Evolutionary conservation across 2,329 filamentous ascomycete species (phyloP), one percentile per base, ranked within the genome.

Genomic region (Fusarium subtropicale): DNA sequence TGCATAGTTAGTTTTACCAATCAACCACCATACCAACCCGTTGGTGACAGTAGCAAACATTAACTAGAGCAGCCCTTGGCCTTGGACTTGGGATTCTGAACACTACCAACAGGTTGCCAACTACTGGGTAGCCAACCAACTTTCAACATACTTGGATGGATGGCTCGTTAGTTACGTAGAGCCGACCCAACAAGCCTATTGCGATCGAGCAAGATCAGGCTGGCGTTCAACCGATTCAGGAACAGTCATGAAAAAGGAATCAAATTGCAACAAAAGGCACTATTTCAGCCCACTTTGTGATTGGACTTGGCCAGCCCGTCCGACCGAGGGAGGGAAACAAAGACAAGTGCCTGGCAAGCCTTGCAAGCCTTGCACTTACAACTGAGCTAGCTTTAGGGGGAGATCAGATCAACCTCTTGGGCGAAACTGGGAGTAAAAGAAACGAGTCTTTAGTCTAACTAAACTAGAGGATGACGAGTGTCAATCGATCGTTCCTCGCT

Each of bases 201-300:
- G 56, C 52, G 60, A 61, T 39, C 51, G 54, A 33, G 44, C 31
- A 64, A 34, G n/a, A 54, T 60, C 53, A 46, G 22, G 47, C 30
- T 70, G 63, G 67, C 66, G 66, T 69, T 58, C 44, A 46, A 44
- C 51, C 66, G 58, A 59, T 58, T 70, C 58, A 54, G 66, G 59
- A 33, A 56, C 67, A 52, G 55, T 42, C 52, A 64, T 68, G 45
- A 53, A 47, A 33, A 33, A 22, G 45, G 39, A 56, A 36, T 60
- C 45, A 47, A 33, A 46, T 10, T 22, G n/a, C 12, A 30, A 46
- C 31, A 45, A 33, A 44, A 71, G 60, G 36, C 50, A 45, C 55
- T 50, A 60, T 52, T 61, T 33, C 10, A 38, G 36, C 42, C 51
- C 39, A 46, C n/a, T 45, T 20, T 42, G 33, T 24, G 34, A 38